phyloP scores from a whole-genome alignment of 495 filamentous ascomycete species.

The Tuber calosporum region DNA sequence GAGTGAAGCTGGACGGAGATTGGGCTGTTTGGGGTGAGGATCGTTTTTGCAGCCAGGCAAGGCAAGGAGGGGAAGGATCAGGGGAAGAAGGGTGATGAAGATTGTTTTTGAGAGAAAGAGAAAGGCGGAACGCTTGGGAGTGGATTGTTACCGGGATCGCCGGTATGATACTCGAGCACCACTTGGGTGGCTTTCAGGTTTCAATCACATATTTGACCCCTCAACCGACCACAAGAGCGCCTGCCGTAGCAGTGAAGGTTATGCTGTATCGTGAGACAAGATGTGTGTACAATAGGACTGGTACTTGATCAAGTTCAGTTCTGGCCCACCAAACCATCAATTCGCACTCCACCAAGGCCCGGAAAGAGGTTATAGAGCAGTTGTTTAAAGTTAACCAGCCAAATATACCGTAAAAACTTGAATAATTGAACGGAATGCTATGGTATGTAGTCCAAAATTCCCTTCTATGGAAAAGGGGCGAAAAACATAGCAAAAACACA shows the following conservation, averaged over 20 bases:
- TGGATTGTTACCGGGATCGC: not conserved
- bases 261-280: not conserved
- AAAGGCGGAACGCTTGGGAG: not conserved
- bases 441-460: too few relatives aligned
- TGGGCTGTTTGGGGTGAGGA: not conserved
- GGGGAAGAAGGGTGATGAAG: not conserved
- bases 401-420: too few relatives aligned
- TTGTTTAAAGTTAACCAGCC: too few relatives aligned
- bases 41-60: not conserved
- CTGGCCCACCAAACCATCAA: not conserved
- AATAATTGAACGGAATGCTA: too few relatives aligned
- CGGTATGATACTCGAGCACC: not conserved
- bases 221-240: not conserved
- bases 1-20: not conserved
- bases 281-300: too few relatives aligned
- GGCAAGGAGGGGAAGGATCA: not conserved
- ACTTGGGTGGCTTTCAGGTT: not conserved
- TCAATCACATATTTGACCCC: not conserved
- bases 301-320: not conserved
- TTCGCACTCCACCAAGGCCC: not conserved
- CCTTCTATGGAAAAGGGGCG: too few relatives aligned
- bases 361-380: too few relatives aligned
- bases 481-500: too few relatives aligned
- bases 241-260: not conserved
- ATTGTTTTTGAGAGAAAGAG: not conserved